Conservation (phyloP, 495 filamentous ascomycete genomes). For the Polyplosphaeria fusca region DNA sequence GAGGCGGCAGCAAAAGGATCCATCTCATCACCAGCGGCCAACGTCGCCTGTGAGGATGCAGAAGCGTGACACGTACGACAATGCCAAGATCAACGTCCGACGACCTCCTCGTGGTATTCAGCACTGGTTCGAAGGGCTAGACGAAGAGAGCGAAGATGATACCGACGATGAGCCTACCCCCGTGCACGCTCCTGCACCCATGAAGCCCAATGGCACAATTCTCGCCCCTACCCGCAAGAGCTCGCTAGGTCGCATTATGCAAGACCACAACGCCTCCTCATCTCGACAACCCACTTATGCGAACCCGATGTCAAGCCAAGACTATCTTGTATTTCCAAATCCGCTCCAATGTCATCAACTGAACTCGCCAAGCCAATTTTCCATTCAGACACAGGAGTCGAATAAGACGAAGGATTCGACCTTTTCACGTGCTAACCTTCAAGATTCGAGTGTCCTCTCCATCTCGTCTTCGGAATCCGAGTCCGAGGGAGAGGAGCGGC, state of each 20-base stretch:
- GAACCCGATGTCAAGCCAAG: background rate
- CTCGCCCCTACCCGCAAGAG: constrained; percentile 14
- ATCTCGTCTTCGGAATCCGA: constrained; percentile 59
- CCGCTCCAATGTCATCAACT: constrained; percentile 2
- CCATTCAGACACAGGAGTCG: constrained; percentile 24
- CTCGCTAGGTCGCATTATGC: constrained; percentile 13
- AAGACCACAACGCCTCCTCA: background rate
- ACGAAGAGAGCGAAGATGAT: constrained; percentile 40
- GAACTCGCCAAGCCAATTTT: constrained; percentile 28
- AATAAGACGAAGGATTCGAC: constrained; percentile 40
- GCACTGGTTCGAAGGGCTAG: constrained; percentile 46
- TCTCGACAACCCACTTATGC: constrained; percentile 8
- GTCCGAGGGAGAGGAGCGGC: constrained; percentile 34
- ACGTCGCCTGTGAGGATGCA: constrained; percentile 25
- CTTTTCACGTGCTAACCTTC: constrained; percentile 49
- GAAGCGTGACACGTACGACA: constrained; percentile 38
- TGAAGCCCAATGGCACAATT: background rate
- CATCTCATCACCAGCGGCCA: constrained; percentile 1
- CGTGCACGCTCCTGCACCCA: constrained; percentile 3
- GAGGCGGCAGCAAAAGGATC: constrained; percentile 26
- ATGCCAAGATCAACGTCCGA: constrained; percentile 40
- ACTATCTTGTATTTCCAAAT: background rate
- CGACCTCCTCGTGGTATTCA: constrained; percentile 44
- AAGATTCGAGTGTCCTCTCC: constrained; percentile 53
- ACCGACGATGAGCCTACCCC: constrained; percentile 12